Conservation (phyloP, 2,329 filamentous ascomycete species). For the Xylaria sp. region DNA sequence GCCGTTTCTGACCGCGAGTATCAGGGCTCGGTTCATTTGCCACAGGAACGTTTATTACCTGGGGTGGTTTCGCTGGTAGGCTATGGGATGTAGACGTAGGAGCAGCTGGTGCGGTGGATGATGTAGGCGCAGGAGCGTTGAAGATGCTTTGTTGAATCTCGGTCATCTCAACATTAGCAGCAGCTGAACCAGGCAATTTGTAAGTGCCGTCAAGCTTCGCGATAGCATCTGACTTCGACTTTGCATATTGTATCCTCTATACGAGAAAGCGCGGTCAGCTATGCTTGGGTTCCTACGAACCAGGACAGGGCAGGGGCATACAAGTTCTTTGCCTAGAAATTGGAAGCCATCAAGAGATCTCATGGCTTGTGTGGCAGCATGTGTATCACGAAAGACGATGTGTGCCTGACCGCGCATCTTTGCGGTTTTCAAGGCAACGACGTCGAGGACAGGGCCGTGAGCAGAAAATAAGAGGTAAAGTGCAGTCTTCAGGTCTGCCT, state of each 20-base stretch:
- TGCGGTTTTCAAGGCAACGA: slow-evolving; percentile 86
- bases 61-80: slow-evolving; percentile 61
- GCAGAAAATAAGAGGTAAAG: slow-evolving; percentile 95
- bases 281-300: background rate
- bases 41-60: slow-evolving; percentile 59
- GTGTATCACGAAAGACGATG: slow-evolving; percentile 86
- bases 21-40: slow-evolving; percentile 64
- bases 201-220: slow-evolving; percentile 93
- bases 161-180: slow-evolving; percentile 70
- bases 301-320: slow-evolving; percentile 56
- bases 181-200: slow-evolving; percentile 69
- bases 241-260: slow-evolving; percentile 91
- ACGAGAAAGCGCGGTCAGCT: slow-evolving; percentile 27
- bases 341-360: slow-evolving; percentile 84
- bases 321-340: slow-evolving; percentile 86
- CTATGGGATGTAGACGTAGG: slow-evolving; percentile 52
- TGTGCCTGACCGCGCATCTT: slow-evolving; percentile 98
- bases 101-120: slow-evolving; percentile 54
- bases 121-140: slow-evolving; percentile 69
- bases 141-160: slow-evolving; percentile 85
- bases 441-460: slow-evolving; percentile 90
- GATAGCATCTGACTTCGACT: slow-evolving; percentile 86
- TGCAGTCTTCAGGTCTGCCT: slow-evolving; percentile 83
- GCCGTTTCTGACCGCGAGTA: slow-evolving; percentile 74
- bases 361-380: slow-evolving; percentile 95